Conservation (phyloP, 164 flowering plant genomes). For the Kalanchoe fedtschenkoi region DNA sequence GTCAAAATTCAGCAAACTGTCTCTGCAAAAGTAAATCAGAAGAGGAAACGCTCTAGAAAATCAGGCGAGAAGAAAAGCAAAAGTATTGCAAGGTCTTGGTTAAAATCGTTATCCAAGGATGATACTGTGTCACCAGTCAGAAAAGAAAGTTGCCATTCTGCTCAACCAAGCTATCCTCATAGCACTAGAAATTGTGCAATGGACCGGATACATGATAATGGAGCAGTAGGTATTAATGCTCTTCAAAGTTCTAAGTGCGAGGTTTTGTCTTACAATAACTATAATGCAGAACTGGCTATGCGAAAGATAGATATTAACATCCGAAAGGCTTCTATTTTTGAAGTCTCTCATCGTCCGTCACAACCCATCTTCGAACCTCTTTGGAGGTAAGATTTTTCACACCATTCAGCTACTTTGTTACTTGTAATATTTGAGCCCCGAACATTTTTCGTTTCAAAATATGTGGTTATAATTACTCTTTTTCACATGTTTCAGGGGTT, state of each 20-base stretch:
- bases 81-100: too few relatives aligned
- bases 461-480: not conserved
- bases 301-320: not conserved
- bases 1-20: too few relatives aligned
- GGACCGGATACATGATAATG: not conserved
- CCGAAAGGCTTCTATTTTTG: not conserved
- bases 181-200: not conserved
- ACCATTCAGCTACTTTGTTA: not conserved
- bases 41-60: too few relatives aligned
- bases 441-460: not conserved
- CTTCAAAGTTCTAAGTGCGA: not conserved
- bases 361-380: constrained; percentile 34
- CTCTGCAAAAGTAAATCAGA: too few relatives aligned
- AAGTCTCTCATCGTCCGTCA: constrained; percentile 11
- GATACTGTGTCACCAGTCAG: not conserved
- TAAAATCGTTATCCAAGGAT: not conserved
- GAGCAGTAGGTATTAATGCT: not conserved
- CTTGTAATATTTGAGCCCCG: constrained; percentile 1
- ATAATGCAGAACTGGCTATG: constrained; percentile 10
- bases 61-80: not conserved
- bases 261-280: constrained; percentile 1
- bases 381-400: constrained; percentile 33
- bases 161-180: not conserved
- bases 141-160: not conserved
- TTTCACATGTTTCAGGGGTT: constrained; percentile 28